Evolutionary conservation across 768 basidiomycete species (phyloP), one percentile per base, ranked within the genome.

Genomic region (Naganishia friedmannii): DNA sequence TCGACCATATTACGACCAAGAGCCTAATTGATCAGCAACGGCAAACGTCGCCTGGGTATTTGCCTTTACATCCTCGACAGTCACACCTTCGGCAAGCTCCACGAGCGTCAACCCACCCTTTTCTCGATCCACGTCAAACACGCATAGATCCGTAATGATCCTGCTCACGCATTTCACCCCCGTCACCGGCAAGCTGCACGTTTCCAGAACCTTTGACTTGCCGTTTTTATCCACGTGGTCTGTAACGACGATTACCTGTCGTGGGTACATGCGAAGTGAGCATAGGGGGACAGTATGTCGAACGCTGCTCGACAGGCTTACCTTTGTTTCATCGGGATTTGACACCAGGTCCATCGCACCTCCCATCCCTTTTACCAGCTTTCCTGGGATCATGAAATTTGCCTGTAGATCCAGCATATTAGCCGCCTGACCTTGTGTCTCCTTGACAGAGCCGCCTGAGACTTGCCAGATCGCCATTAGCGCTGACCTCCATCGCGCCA

Each of bases 361-460:
- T 15, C 94, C 94, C 78, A 96, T 94, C 45, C 92, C 77, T 72
- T 77, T 77, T 66, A 78, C 75, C 42, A 77, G 72, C 54, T 96
- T 95, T 15, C 93, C 92, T 2, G 93, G 94, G 77, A 96, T 93
- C 94, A 96, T 97, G 80, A 92, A 97, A 84, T 97, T 97, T 68
- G 94, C 94, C 74, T 73, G 55, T 10, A 48, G 21, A 32, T 23
- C 12, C 23, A 55, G 1, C n/a, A 51, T 46, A 37, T 32, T 28
- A n/a, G 53, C 63, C n/a, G 37, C 32, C 53, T 19, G 26, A 31
- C 12, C 45, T 34, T 63, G n/a, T 12, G 12, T 37, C 34, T 42
- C 2, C 42, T 15, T 15, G 15, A 13, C 10, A 55, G 26, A 26
- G 9, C 23, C 32, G 7, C n/a, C 6, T 4, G 2, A n/a, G 37